These are phyloP conservation scores for Bretschneidera sinensis DNA, from an alignment of 345 rosid genomes.

Conservation along the genomic window DNA sequence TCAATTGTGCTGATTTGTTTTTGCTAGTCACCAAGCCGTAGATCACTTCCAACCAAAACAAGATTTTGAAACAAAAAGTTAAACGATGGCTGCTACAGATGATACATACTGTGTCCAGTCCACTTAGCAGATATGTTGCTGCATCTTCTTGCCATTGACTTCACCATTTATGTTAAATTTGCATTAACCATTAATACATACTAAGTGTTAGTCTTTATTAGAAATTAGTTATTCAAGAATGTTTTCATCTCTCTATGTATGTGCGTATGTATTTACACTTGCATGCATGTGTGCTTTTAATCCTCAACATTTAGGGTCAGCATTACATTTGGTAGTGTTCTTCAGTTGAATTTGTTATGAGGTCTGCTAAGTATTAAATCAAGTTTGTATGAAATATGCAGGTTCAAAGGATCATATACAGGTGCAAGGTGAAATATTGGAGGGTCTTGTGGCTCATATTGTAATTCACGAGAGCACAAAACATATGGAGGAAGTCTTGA, in stretches of 20 bases:
- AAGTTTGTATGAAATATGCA: constrained; percentile 24
- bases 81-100: too few relatives aligned
- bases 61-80: too few relatives aligned
- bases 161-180: background rate
- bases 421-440: constrained; percentile 92
- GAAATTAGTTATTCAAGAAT: too few relatives aligned
- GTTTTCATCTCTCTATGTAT: background rate
- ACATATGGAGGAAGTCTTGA: constrained; percentile 73
- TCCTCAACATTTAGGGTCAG: background rate
- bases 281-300: background rate
- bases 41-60: too few relatives aligned
- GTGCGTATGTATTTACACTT: background rate
- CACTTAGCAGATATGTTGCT: background rate
- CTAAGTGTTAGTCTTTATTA: too few relatives aligned
- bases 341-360: constrained; percentile 6
- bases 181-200: too few relatives aligned
- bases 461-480: constrained; percentile 71
- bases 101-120: background rate
- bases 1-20: background rate
- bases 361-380: constrained; percentile 1
- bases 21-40: too few relatives aligned
- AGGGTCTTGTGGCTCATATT: constrained; percentile 98
- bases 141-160: background rate
- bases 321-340: background rate
- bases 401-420: constrained; percentile 78